Evolutionary conservation across 2,329 filamentous ascomycete genomes (phyloP).

Genomic region (Fusarium sp.): DNA sequence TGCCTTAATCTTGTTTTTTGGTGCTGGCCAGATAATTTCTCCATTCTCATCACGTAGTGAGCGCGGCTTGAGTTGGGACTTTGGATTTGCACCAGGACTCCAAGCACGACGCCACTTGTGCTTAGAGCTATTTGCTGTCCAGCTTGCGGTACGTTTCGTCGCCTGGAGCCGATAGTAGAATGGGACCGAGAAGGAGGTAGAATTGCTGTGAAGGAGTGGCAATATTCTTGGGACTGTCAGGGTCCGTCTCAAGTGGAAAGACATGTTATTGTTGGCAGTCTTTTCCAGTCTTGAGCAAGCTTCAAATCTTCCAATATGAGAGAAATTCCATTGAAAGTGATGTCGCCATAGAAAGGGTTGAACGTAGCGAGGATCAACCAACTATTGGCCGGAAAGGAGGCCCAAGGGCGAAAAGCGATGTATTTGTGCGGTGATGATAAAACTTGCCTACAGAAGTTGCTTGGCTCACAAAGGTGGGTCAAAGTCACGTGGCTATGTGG

Average conservation of each 20-base stretch:
- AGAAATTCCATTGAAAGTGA: not conserved
- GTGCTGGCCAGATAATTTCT: constrained; percentile 71
- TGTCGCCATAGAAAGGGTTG: constrained; percentile 23
- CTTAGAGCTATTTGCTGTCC: not conserved
- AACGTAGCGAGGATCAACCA: not conserved
- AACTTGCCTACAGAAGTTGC: no score
- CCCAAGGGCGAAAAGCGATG: no score
- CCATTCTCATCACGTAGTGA: constrained; percentile 55
- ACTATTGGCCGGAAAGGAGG: not conserved
- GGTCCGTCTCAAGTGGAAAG: not conserved
- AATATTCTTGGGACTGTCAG: not conserved
- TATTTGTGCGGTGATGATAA: no score
- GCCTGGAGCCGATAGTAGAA: not conserved
- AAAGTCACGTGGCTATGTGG: no score
- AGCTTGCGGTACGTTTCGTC: constrained; percentile 19
- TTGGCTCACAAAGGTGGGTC: no score
- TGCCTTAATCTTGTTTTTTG: constrained; percentile 63
- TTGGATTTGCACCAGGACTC: not conserved
- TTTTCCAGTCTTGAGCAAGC: not conserved
- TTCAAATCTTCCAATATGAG: not conserved
- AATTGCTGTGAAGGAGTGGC: not conserved
- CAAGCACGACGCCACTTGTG: constrained; percentile 12
- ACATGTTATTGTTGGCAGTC: not conserved
- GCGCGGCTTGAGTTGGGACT: constrained; percentile 23
- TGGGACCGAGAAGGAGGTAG: not conserved